Conservation (phyloP, 2,329 filamentous ascomycete genomes). For the Fusarium sp. region DNA sequence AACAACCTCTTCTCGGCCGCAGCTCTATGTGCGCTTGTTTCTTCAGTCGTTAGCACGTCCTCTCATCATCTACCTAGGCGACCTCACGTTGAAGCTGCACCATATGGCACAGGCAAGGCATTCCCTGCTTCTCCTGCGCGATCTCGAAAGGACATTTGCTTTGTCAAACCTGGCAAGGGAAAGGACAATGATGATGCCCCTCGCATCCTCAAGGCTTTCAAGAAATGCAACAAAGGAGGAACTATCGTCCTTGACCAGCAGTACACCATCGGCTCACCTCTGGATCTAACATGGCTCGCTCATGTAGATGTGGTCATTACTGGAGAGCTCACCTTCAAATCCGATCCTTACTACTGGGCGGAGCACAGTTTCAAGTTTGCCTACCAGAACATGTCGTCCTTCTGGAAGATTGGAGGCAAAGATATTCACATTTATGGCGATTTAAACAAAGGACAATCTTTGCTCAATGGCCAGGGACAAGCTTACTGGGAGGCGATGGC, state of each 20-base stretch:
- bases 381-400: conserved; percentile 71
- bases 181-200: conserved; percentile 28
- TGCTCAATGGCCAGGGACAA: conserved; percentile 63
- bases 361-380: conserved; percentile 70
- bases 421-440: conserved; percentile 74
- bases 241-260: conserved; percentile 68
- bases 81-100: conserved; percentile 30
- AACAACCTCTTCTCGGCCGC: conserved; percentile 19
- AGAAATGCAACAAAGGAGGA: conserved; percentile 70
- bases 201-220: conserved; percentile 37
- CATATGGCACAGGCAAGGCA: conserved; percentile 27
- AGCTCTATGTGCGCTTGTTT: conserved; percentile 24
- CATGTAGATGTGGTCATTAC: conserved; percentile 69
- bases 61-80: conserved; percentile 24
- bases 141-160: conserved; percentile 28
- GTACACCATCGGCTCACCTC: conserved; percentile 71
- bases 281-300: conserved; percentile 73
- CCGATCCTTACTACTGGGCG: conserved; percentile 77
- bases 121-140: conserved; percentile 32
- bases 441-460: conserved; percentile 71
- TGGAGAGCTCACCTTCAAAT: conserved; percentile 70
- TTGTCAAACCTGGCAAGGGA: conserved; percentile 31
- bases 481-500: conserved; percentile 39
- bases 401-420: conserved; percentile 49
- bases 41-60: conserved; percentile 7